phyloP scores from a whole-genome alignment of 2,329 filamentous ascomycete genomes.

The Podosphaera leucotricha region DNA sequence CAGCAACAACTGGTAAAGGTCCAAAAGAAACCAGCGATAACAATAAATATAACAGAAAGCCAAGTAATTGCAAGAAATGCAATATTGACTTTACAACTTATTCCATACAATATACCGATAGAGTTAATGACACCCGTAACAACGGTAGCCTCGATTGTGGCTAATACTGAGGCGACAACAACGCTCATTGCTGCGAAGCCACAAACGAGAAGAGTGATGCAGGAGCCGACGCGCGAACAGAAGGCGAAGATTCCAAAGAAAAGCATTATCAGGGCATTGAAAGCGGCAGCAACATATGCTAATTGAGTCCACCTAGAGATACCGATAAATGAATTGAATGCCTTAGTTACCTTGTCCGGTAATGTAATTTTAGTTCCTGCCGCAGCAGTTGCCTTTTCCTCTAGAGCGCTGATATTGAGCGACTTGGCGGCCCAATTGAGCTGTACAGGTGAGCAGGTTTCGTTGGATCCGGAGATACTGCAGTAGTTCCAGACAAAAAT shows the following conservation, averaged over 20 bases:
- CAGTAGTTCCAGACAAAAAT: conserved; percentile 80
- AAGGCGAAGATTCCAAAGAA: conserved; percentile 60
- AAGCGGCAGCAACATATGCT: conserved; percentile 51
- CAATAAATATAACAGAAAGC: conserved; percentile 55
- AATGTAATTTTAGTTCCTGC: conserved; percentile 34
- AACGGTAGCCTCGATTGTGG: conserved; percentile 49
- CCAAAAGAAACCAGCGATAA: conserved; percentile 72
- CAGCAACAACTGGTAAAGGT: conserved; percentile 82
- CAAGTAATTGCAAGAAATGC: conserved; percentile 51
- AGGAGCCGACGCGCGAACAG: conserved; percentile 60
- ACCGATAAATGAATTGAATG: conserved; percentile 48
- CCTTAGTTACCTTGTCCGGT: conserved; percentile 39
- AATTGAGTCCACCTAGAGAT: conserved; percentile 67
- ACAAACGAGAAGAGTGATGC: conserved; percentile 58
- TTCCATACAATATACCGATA: conserved; percentile 46
- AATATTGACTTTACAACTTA: conserved; percentile 40
- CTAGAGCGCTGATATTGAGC: conserved; percentile 40
- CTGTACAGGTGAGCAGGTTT: conserved; percentile 45
- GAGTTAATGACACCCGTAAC: conserved; percentile 45
- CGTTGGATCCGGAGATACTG: conserved; percentile 24
- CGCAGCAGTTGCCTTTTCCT: conserved; percentile 22
- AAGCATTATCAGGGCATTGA: conserved; percentile 46
- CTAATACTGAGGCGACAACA: conserved; percentile 43
- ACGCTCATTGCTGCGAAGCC: conserved; percentile 30
- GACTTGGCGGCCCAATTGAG: conserved; percentile 57